phyloP scores from a whole-genome alignment of 164 flowering plant species.

The Sextonia rubra region DNA sequence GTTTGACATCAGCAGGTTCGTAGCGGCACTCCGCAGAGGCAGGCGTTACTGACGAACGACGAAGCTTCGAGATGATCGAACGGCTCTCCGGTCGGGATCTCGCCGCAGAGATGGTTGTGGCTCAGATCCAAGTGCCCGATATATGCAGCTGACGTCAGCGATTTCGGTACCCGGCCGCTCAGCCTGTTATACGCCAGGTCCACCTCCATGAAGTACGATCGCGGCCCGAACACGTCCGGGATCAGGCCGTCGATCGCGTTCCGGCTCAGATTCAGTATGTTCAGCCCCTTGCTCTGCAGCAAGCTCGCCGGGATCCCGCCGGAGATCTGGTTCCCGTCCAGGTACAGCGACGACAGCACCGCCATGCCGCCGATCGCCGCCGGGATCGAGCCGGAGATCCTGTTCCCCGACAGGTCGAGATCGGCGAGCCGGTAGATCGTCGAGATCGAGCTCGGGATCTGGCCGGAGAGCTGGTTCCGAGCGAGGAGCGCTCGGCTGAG shows the following conservation, averaged over 20 bases:
- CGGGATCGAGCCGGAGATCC: slow-evolving; percentile 57
- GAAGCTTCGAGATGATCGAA: slow-evolving; percentile 80
- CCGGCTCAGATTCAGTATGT: slow-evolving; percentile 60
- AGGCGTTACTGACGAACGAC: slow-evolving; percentile 66
- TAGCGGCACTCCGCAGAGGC: slow-evolving; percentile 83
- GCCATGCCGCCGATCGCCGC: slow-evolving; percentile 57
- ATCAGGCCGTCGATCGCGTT: slow-evolving; percentile 57
- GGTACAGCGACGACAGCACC: slow-evolving; percentile 64
- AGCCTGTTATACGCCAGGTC: slow-evolving; percentile 65
- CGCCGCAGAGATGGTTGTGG: slow-evolving; percentile 78
- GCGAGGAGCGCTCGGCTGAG: slow-evolving; percentile 76
- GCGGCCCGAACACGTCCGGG: slow-evolving; percentile 64
- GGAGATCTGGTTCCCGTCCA: slow-evolving; percentile 52
- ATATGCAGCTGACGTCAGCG: slow-evolving; percentile 47
- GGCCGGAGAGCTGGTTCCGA: slow-evolving; percentile 47
- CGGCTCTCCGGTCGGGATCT: slow-evolving; percentile 67
- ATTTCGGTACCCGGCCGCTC: slow-evolving; percentile 56
- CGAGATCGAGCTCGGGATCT: slow-evolving; percentile 54
- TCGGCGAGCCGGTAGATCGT: slow-evolving; percentile 71
- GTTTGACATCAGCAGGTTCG: slow-evolving; percentile 24
- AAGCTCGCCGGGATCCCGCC: slow-evolving; percentile 62
- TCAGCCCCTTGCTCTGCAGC: slow-evolving; percentile 38
- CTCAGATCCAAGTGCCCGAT: slow-evolving; percentile 88
- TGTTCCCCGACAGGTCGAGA: slow-evolving; percentile 62
- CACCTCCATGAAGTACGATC: slow-evolving; percentile 64